Percentiles rank a stretch among this genome's conserved stretches.
phyloP scores from a whole-genome alignment of 2,329 filamentous ascomycete species.

The Fusarium veterinarium region DNA sequence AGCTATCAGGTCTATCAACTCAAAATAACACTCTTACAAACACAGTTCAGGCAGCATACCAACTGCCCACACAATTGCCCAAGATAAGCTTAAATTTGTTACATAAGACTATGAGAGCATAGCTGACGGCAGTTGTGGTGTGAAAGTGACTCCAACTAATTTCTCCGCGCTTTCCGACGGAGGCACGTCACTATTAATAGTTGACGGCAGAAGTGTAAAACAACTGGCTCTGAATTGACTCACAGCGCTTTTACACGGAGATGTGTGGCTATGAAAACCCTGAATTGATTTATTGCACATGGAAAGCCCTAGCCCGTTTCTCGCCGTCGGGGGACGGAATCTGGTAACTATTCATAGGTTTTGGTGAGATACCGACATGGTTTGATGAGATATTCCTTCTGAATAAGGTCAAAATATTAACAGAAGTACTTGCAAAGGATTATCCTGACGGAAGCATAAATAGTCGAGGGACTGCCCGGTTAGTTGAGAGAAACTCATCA shows the following conservation, averaged over 20 bases:
- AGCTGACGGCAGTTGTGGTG: too few relatives aligned
- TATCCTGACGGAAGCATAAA: not conserved
- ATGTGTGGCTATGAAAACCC: rapidly evolving
- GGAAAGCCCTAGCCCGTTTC: rapidly evolving
- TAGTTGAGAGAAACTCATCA: not conserved
- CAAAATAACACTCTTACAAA: too few relatives aligned
- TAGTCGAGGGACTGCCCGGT: not conserved
- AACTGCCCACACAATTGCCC: too few relatives aligned
- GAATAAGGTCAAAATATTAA: rapidly evolving
- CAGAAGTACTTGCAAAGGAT: rapidly evolving
- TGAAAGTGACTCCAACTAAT: not conserved
- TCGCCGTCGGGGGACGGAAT: not conserved
- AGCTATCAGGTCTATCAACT: too few relatives aligned
- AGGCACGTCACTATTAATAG: not conserved
- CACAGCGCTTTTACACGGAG: not conserved
- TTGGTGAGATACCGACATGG: rapidly evolving
- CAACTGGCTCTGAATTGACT: rapidly evolving
- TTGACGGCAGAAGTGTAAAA: not conserved
- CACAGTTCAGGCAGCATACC: too few relatives aligned
- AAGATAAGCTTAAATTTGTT: too few relatives aligned
- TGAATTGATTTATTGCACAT: too few relatives aligned
- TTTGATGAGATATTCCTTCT: rapidly evolving
- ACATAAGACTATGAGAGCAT: not conserved
- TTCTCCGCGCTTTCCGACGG: not conserved
- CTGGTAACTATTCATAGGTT: not conserved